Evolutionary conservation across 2,329 filamentous ascomycete genomes (phyloP), one percentile per base, ranked within the genome.

Genomic region (Botrytis hyacinthi): DNA sequence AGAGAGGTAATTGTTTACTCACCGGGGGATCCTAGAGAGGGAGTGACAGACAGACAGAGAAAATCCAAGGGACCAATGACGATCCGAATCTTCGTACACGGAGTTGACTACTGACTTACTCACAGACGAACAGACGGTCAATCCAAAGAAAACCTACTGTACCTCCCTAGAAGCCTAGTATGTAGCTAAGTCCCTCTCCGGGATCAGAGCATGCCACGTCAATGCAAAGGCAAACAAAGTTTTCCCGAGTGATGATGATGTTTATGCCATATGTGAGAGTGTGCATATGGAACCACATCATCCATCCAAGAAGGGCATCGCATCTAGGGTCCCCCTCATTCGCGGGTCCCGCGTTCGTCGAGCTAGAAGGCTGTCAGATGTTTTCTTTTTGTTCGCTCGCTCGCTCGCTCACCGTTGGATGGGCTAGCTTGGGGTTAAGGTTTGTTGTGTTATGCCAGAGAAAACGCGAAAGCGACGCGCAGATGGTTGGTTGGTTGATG

Each of bases 301-400:
- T 60, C 14, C 46, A 51, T 51, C 42, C 26, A 37, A 46, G n/a
- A 9, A 51, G 14, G 26, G 2, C 26, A 51, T 65, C n/a, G 6
- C 37, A 29, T 32, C 54, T n/a, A 44, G 54, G 68, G 20, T 29
- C 44, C 57, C 69, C 61, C 44, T 65, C 22, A 51, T 51, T 51
- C 26, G 48, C 5, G 48, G 48, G 26, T n/a, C 26, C 26, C 10
- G 1, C 62, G 29, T 65, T 4, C 4, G n/a, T 65, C 40, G 60
- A 62, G 40, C 60, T 57, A 71, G 69, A 71, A 46, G 35, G 69
- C 57, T 71, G 32, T 71, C 69, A n/a, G 18, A 48, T 46, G 40
- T 44, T 44, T 42, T 29, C 48, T 51, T 51, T n/a, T n/a, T 14
- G 48, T 6, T 14, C 5, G 48, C 12, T n/a, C 9, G 46, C 46